phyloP scores from a whole-genome alignment of 352 stramenopile species.

The Phytophthora macrochlamydospora region DNA sequence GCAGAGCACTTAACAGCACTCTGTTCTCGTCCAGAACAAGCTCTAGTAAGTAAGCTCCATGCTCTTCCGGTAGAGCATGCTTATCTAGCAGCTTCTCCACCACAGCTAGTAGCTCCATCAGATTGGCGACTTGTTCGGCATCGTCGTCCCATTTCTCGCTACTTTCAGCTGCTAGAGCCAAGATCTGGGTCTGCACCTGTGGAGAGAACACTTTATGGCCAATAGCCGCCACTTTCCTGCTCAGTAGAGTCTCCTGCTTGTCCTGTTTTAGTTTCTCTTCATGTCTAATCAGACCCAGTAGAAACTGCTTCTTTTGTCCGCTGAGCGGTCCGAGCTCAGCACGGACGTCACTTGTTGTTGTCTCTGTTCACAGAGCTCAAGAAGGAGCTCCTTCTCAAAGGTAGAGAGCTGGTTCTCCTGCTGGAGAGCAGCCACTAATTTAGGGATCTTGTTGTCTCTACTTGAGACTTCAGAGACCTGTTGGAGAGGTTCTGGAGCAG shows the following conservation, averaged over 20 bases:
- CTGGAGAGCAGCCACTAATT: too few relatives aligned
- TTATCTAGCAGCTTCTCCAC: conserved; percentile 65
- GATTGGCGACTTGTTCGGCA: conserved; percentile 27
- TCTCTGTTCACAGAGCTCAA: too few relatives aligned
- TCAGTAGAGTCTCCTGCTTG: conserved; percentile 35
- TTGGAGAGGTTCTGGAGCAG: conserved; percentile 11
- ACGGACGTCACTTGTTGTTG: too few relatives aligned
- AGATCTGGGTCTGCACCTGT: conserved; percentile 57
- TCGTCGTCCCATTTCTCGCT: conserved; percentile 14
- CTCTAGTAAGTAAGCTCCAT: conserved; percentile 48
- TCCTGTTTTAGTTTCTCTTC: neutral
- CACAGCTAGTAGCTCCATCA: conserved; percentile 55
- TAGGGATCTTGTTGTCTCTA: too few relatives aligned
- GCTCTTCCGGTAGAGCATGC: conserved; percentile 62
- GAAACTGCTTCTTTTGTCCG: conserved; percentile 63
- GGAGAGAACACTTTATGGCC: conserved; percentile 58
- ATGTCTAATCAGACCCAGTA: too few relatives aligned
- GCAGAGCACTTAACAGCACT: conserved; percentile 56
- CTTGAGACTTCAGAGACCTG: too few relatives aligned
- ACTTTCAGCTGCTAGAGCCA: conserved; percentile 38
- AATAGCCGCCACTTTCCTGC: conserved; percentile 59
- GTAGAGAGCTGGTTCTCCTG: too few relatives aligned
- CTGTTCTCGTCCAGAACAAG: conserved; percentile 57
- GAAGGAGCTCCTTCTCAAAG: too few relatives aligned
- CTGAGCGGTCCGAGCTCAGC: conserved; percentile 36